Percentiles rank a stretch among this genome's conserved stretches.
Conservation (phyloP, 164 flowering plant genomes). For the Brasenia schreberi region DNA sequence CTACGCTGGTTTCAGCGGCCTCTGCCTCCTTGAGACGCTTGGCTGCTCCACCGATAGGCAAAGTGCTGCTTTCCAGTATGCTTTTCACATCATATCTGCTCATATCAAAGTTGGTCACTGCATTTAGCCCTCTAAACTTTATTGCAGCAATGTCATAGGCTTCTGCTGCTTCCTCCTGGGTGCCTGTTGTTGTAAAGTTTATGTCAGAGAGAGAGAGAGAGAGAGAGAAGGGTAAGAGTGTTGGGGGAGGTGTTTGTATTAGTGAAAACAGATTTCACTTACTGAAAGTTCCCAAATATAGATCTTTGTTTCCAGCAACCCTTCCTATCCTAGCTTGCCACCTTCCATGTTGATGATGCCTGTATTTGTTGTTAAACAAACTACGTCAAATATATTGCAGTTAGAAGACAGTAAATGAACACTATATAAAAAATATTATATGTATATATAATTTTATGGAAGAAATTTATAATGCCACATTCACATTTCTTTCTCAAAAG, state of each 20-base stretch:
- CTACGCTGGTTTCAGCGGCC: slow-evolving; percentile 24
- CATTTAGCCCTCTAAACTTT: slow-evolving; percentile 81
- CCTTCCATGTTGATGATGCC: slow-evolving; percentile 94
- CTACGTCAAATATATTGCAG: too few species aligned
- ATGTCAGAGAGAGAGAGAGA: background rate
- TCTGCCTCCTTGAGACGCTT: slow-evolving; percentile 67
- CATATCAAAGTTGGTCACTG: slow-evolving; percentile 95
- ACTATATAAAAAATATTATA: too few species aligned
- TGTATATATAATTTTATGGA: too few species aligned
- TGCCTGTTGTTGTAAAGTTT: slow-evolving; percentile 25
- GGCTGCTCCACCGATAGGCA: slow-evolving; percentile 75
- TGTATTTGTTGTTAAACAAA: slow-evolving; percentile 7
- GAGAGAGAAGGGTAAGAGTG: background rate
- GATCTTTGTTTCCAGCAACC: slow-evolving; percentile 91
- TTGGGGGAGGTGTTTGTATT: background rate
- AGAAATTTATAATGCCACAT: too few species aligned
- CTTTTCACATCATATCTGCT: slow-evolving; percentile 74
- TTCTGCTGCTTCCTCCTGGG: slow-evolving; percentile 98
- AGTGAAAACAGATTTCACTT: slow-evolving; percentile 12
- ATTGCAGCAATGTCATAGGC: slow-evolving; percentile 97
- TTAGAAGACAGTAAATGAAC: too few species aligned
- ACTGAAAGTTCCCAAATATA: slow-evolving; percentile 92
- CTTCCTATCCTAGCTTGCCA: slow-evolving; percentile 97
- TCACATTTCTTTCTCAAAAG: too few species aligned
- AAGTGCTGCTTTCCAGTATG: slow-evolving; percentile 67